Evolutionary conservation across 345 rosid genomes (phyloP), one percentile per base, ranked within the genome.

Genomic region (Hibiscus mutabilis): DNA sequence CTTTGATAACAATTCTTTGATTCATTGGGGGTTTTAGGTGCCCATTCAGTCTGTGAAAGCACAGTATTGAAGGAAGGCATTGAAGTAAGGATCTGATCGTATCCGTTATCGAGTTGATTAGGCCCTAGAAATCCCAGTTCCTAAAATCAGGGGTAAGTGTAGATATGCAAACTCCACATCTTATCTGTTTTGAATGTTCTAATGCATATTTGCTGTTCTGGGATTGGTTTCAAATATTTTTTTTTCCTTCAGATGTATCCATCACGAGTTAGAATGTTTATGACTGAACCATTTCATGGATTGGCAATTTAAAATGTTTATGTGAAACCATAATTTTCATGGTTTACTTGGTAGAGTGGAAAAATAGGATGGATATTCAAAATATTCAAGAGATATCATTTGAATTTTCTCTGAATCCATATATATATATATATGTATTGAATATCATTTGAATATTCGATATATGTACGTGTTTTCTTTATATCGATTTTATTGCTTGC

Each of bases 1-100:
- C 9, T 16, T 35, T 29, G 58, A 66, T 66, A 27, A 16, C 44
- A 27, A 24, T 57, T 51, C 31, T 58, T 5, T 58, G 5, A 57
- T 68, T 66, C 21, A 42, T 73, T 72, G 74, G 55, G 40, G 42
- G 0, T 70, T 82, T 74, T 83, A 95, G 99, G 99, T 95, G 69
- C 97, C 96, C 1, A 80, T 95, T 78, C 86, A 75, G 21, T 42
- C 80, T 24, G 99, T 92, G 46, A 95, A 95, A 79, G 93, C 79
- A 79, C 94, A 89, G 81, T 92, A 77, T 69, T 77, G 71, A 80
- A 88, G 42, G 82, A 82, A 75, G 84, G 86, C 77, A 83, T 88
- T 57, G 97, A 95, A 79, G 94, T 92, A 13, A 84, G 99, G 81
- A 75, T 86, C 67, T 87, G 75, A 83, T n/a, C 15, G 0, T 22